Conservation (phyloP, 2,329 filamentous ascomycete species). For the Colletotrichum graminicola region DNA sequence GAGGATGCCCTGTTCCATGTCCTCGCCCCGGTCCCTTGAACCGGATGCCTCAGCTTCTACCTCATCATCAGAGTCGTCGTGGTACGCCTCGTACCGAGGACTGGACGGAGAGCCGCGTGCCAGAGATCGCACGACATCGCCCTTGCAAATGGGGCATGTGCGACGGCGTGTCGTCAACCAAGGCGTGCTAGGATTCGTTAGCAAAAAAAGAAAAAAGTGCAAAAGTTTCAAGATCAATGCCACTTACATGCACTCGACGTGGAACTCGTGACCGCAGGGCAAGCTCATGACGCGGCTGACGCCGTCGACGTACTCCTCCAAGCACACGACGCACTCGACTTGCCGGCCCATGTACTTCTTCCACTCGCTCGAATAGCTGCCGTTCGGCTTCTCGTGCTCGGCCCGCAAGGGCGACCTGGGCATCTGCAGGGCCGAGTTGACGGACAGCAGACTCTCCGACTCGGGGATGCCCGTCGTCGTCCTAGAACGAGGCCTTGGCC, state of each 20-base stretch:
- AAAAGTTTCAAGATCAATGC: not conserved
- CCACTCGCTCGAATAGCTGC: constrained; percentile 66
- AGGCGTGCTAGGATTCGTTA: constrained; percentile 75
- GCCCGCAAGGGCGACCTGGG: constrained; percentile 51
- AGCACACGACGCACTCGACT: constrained; percentile 93
- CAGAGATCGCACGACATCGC: constrained; percentile 85
- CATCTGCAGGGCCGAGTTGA: constrained; percentile 57
- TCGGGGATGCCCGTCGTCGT: constrained; percentile 73
- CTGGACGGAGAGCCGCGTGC: constrained; percentile 65
- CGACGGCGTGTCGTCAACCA: constrained; percentile 95
- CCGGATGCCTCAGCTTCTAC: constrained; percentile 51
- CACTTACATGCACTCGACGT: constrained; percentile 97
- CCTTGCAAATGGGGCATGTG: constrained; percentile 99
- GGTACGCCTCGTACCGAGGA: constrained; percentile 67
- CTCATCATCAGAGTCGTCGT: constrained; percentile 65
- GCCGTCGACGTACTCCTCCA: constrained; percentile 96
- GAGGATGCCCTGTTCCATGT: constrained; percentile 59
- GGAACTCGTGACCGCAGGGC: constrained; percentile 97
- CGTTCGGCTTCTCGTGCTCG: constrained; percentile 63
- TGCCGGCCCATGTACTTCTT: constrained; percentile 76
- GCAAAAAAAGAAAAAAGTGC: constrained; percentile 29
- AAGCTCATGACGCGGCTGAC: constrained; percentile 96
- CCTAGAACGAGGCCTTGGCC: constrained; percentile 72
- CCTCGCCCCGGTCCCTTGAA: constrained; percentile 50
- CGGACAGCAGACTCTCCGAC: constrained; percentile 59